phyloP scores from a whole-genome alignment of 495 filamentous ascomycete species.

The Penicillium silybi region DNA sequence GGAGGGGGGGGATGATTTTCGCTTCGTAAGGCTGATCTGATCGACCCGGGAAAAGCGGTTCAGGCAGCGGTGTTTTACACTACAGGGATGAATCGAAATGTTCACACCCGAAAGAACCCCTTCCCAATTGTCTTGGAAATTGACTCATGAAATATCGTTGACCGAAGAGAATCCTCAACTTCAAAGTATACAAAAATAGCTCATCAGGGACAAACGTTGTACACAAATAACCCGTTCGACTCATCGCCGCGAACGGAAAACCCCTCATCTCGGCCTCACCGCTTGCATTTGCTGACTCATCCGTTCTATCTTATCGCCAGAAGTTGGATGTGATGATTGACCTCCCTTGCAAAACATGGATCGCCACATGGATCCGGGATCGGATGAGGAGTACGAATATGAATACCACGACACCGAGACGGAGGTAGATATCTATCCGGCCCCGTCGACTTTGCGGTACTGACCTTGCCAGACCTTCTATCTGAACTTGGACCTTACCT shows the following conservation, averaged over 20 bases:
- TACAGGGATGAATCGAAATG: background rate
- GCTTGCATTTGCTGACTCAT: conserved; percentile 7
- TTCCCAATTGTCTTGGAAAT: background rate
- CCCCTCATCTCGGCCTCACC: background rate
- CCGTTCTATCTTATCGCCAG: conserved; percentile 8
- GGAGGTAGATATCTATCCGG: conserved; percentile 37
- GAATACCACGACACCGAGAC: conserved; percentile 57
- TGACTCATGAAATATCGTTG: background rate
- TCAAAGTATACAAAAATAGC: background rate
- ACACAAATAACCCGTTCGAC: background rate
- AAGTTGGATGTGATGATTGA: background rate
- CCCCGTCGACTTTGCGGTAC: background rate
- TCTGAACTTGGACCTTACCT: conserved; percentile 51
- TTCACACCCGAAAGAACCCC: too few species aligned
- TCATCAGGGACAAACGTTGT: background rate
- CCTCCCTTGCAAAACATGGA: conserved; percentile 17
- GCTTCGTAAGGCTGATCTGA: conserved; percentile 1
- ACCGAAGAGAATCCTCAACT: background rate
- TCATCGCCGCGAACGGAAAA: background rate
- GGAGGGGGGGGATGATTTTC: background rate
- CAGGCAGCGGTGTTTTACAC: too few species aligned
- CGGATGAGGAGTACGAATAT: conserved; percentile 56
- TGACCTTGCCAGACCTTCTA: conserved; percentile 44
- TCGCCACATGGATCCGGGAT: conserved; percentile 20
- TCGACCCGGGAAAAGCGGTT: background rate